phyloP scores from a whole-genome alignment of 1,284 basidiomycete genomes.

The Ustanciosporium gigantosporum region DNA sequence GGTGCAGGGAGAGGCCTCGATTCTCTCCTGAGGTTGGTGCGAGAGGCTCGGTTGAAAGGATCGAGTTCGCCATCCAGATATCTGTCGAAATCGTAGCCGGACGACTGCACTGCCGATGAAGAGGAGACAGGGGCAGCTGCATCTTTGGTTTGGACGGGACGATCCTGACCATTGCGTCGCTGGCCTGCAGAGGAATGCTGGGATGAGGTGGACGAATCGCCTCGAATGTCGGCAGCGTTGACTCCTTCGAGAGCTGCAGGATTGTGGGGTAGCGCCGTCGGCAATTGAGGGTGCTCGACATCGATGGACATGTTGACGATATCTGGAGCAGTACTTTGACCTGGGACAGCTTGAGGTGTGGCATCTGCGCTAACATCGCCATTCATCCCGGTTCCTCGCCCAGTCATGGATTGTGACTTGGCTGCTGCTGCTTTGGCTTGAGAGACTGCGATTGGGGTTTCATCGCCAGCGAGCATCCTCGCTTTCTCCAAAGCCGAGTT shows the following conservation, averaged over 20 bases:
- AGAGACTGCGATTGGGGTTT: conserved; percentile 30
- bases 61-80: conserved; percentile 37
- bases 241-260: too few species aligned
- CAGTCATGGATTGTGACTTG: too few species aligned
- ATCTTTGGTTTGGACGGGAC: too few species aligned
- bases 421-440: conserved; percentile 25
- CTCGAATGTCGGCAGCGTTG: too few species aligned
- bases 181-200: too few species aligned
- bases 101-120: too few species aligned
- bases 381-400: too few species aligned
- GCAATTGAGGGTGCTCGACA: conserved; percentile 23
- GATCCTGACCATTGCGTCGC: too few species aligned
- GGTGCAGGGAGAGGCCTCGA: conserved; percentile 28
- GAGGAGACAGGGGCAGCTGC: too few species aligned
- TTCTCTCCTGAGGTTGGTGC: conserved; percentile 19
- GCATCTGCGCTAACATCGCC: conserved; percentile 23
- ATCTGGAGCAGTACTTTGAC: conserved; percentile 8
- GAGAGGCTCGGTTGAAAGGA: conserved; percentile 35
- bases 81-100: conserved; percentile 34
- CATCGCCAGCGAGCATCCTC: conserved; percentile 28
- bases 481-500: conserved; percentile 30
- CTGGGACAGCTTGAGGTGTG: conserved; percentile 21
- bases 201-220: too few species aligned
- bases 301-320: conserved; percentile 13
- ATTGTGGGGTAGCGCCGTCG: too few species aligned